Base-by-base conservation (phyloP, 768 basidiomycete genomes). In the Mycena chlorophos region DNA sequence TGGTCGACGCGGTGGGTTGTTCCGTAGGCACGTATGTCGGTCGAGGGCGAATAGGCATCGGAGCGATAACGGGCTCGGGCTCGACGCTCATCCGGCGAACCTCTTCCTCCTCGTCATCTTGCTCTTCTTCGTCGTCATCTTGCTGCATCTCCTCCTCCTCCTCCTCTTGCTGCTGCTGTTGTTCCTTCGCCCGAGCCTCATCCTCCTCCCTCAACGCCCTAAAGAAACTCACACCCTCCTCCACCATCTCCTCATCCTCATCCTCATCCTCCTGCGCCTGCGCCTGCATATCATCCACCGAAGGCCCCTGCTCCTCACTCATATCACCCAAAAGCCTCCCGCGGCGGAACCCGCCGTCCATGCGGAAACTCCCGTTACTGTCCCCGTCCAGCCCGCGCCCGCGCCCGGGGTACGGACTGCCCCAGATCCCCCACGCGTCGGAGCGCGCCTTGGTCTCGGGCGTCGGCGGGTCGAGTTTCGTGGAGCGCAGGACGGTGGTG, bases 351-450 rank as follows among this genome's bases (percentile, higher is more conserved):
- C 50, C n/a, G 17, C 61, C 61, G 38, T 61, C 60, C 60, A 61
- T 57, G 2, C 60, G 42, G 40, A 61, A 61, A 31, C 56, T 57
- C 10, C 52, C 56, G 2, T 52, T 56, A 3, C 49, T 55, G n/a
- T 8, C 28, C 14, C 46, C 45, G 31, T n/a, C n/a, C n/a, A n/a
- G n/a, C n/a, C n/a, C n/a, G n/a, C n/a, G n/a, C n/a, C 55, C 59
- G 19, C 55, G 34, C 17, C 52, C 53, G 5, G 55, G 54, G 31
- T 37, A 61, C 31, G 60, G 60, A 12, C 49, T 51, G 14, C 60
- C 60, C 60, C 56, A 82, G 30, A 76, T 69, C 3, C 81, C 81
- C 81, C 81, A 83, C n/a, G 65, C 62, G n/a, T 72, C 72, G 48
- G 65, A 67, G 4, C 71, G 69, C 4, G 61, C 68, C 12, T 63